These are phyloP conservation scores for Globisporangium solare DNA, from an alignment of 352 stramenopile species.

Conservation along the genomic window DNA sequence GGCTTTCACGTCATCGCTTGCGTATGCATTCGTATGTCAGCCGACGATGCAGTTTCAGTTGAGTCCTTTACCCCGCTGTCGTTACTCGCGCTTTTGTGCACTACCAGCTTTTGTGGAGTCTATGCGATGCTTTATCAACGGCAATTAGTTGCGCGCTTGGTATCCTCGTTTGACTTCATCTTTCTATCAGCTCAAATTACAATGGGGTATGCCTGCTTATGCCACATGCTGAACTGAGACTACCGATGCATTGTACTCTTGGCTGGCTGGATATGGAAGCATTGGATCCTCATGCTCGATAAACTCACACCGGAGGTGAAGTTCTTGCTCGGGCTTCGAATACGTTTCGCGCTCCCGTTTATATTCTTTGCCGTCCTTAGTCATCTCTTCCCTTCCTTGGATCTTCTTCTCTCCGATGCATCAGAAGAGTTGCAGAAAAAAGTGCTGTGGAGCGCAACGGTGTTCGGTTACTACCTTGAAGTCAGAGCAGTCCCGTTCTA, in stretches of 20 bases:
- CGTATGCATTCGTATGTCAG: not conserved
- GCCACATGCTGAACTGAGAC: conserved; percentile 18
- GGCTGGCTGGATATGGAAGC: conserved; percentile 16
- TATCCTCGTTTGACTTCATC: conserved; percentile 24
- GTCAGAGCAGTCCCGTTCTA: not conserved
- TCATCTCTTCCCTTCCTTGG: not conserved
- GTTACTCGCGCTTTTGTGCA: not conserved
- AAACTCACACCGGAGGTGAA: conserved; percentile 16
- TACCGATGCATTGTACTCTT: not conserved
- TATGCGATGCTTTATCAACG: conserved; percentile 1
- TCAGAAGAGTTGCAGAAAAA: not conserved
- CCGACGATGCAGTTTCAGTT: not conserved
- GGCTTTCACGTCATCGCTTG: not conserved
- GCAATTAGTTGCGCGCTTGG: not conserved
- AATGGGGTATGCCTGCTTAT: conserved; percentile 10
- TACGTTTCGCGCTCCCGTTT: not conserved
- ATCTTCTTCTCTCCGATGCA: not conserved
- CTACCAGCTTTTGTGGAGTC: not conserved
- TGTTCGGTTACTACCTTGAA: conserved; percentile 1
- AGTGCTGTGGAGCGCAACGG: not conserved
- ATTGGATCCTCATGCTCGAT: conserved; percentile 21
- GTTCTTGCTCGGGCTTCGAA: conserved; percentile 6
- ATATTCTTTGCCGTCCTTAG: not conserved
- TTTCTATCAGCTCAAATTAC: conserved; percentile 25
- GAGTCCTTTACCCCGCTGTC: not conserved